A percentile compares a stretch with the other conserved stretches of the same genome.
Evolutionary conservation across 768 basidiomycete species (phyloP).

Genomic region (Pisolithus microcarpus): DNA sequence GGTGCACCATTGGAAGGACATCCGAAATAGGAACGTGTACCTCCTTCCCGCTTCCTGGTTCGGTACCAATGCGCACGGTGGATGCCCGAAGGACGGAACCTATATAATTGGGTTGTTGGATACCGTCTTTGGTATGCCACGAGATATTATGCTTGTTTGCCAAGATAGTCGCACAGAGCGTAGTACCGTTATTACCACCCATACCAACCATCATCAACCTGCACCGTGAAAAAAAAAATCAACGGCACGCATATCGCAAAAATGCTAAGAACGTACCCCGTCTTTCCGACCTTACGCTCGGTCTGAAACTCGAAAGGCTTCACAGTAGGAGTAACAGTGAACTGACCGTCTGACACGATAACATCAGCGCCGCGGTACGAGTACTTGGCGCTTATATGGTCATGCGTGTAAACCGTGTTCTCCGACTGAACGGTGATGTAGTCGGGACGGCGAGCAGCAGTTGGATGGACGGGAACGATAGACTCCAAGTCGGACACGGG

Average conservation of each 20-base stretch:
- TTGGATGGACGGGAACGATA: slow-evolving; percentile 71
- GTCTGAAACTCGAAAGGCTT: slow-evolving; percentile 90
- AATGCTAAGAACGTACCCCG: slow-evolving; percentile 59
- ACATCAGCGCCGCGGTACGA: slow-evolving; percentile 73
- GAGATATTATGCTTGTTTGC: slow-evolving; percentile 92
- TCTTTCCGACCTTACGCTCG: slow-evolving; percentile 74
- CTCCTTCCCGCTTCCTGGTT: slow-evolving; percentile 76
- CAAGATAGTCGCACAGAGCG: slow-evolving; percentile 87
- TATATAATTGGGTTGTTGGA: slow-evolving; percentile 96
- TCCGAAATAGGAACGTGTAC: slow-evolving; percentile 89
- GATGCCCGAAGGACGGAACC: slow-evolving; percentile 95
- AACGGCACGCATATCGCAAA: not conserved
- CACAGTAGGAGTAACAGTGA: slow-evolving; percentile 70
- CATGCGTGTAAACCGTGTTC: slow-evolving; percentile 73
- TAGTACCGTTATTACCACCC: slow-evolving; percentile 96
- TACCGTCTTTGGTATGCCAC: slow-evolving; percentile 90
- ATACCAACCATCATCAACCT: slow-evolving; percentile 96
- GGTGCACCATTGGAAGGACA: slow-evolving; percentile 95
- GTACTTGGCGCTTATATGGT: slow-evolving; percentile 78
- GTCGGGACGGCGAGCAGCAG: slow-evolving; percentile 70
- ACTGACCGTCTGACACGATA: slow-evolving; percentile 63
- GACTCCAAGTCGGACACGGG: slow-evolving; percentile 69
- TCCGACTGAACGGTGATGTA: slow-evolving; percentile 76
- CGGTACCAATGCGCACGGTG: slow-evolving; percentile 85
- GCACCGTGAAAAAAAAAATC: slow-evolving; percentile 1